Percentiles rank a stretch among this genome's conserved stretches.
Evolutionary conservation across 345 rosid genomes (phyloP).

Genomic region (Heritiera littoralis): DNA sequence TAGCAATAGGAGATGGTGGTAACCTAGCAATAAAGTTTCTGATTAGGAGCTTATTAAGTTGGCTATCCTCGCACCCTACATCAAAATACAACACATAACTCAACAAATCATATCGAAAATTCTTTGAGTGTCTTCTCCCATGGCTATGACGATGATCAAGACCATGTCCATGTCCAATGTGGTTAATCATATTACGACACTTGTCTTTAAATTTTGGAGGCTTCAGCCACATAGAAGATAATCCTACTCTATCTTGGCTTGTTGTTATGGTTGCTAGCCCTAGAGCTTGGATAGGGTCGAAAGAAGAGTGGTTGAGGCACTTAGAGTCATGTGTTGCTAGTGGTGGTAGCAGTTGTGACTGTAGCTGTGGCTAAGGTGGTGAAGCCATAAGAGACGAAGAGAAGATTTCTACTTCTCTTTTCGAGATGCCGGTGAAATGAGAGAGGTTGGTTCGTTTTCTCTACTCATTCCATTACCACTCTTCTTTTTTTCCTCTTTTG

Average conservation of each 20-base stretch:
- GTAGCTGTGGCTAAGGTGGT: too few species aligned
- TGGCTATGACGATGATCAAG: neutral
- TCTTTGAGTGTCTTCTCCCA: constrained; percentile 32
- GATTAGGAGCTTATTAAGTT: neutral
- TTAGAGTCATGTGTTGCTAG: neutral
- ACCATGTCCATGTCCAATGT: constrained; percentile 8
- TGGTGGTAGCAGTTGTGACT: neutral
- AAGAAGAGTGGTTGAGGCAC: neutral
- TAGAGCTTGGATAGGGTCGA: neutral
- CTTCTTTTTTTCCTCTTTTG: too few species aligned
- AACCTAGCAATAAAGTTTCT: constrained; percentile 36
- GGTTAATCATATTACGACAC: constrained; percentile 28
- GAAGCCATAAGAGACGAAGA: constrained; percentile 30
- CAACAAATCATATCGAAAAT: constrained; percentile 38
- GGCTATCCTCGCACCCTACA: constrained; percentile 17
- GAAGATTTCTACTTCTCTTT: constrained; percentile 35
- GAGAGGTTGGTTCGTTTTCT: neutral
- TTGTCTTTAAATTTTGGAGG: constrained; percentile 27
- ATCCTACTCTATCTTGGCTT: constrained; percentile 23
- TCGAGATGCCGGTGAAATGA: constrained; percentile 22
- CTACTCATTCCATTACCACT: neutral
- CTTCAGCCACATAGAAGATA: constrained; percentile 14
- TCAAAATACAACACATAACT: constrained; percentile 55
- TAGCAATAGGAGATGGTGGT: constrained; percentile 30
- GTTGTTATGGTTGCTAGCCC: neutral